These are phyloP conservation scores for Exidia glandulosa DNA, from an alignment of 768 basidiomycete genomes.

Conservation along the genomic window DNA sequence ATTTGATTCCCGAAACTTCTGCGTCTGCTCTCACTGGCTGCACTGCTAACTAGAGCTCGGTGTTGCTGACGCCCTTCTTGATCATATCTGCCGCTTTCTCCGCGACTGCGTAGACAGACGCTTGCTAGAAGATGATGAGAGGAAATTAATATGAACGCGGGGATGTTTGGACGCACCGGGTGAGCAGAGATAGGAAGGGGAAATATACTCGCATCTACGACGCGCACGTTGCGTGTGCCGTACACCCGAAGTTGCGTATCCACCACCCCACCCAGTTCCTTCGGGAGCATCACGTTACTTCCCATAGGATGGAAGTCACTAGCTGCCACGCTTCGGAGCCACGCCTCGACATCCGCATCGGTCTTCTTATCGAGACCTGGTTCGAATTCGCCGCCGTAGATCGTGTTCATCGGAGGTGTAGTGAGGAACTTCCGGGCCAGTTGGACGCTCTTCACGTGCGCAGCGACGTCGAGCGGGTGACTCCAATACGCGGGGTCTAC, in stretches of 20 bases:
- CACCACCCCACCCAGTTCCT: conserved; percentile 43
- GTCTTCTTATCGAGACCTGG: conserved; percentile 40
- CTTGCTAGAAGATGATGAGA: no score
- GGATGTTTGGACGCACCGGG: neutral
- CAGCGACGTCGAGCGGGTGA: conserved; percentile 1
- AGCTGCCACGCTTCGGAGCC: conserved; percentile 14
- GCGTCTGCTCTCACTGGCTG: no score
- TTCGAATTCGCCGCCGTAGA: conserved; percentile 5
- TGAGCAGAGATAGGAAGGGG: conserved; percentile 6
- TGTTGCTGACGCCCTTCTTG: no score
- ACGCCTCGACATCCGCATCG: conserved; percentile 47
- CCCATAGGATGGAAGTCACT: conserved; percentile 43
- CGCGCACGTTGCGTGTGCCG: conserved; percentile 10
- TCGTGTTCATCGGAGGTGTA: conserved; percentile 12
- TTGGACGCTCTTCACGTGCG: conserved; percentile 3
- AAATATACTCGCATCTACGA: conserved; percentile 10
- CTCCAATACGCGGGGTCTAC: conserved; percentile 30
- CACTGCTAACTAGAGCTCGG: no score
- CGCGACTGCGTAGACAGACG: no score
- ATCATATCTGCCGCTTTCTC: no score
- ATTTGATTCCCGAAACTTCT: no score
- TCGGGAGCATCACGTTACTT: conserved; percentile 48
- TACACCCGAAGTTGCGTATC: conserved; percentile 32
- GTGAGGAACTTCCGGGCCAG: conserved; percentile 12
- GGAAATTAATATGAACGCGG: no score